Percentiles rank a stretch among this genome's conserved stretches.
phyloP scores from a whole-genome alignment of 345 rosid genomes.

The Stellera chamaejasme region DNA sequence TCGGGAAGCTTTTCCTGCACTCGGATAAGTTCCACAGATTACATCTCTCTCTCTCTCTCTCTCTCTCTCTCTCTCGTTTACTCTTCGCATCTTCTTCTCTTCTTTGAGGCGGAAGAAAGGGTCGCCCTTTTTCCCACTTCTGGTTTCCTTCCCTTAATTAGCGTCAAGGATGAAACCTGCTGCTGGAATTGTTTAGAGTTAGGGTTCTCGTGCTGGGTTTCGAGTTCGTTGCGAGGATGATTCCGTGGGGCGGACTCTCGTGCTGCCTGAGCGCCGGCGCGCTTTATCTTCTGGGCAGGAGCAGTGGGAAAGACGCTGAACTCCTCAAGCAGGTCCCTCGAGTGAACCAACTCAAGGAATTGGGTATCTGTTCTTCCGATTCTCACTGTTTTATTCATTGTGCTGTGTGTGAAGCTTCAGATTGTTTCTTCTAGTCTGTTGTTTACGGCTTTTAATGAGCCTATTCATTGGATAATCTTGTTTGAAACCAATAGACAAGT shows the following conservation, averaged over 20 bases:
- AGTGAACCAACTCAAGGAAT: conserved; percentile 74
- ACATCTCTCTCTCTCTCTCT: not conserved
- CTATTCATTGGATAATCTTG: not conserved
- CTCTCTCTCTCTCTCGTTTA: conserved; percentile 11
- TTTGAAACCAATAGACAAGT: not conserved
- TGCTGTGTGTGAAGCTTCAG: not conserved
- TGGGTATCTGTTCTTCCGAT: conserved; percentile 35
- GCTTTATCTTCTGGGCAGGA: conserved; percentile 80
- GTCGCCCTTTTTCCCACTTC: not conserved
- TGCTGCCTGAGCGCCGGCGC: conserved; percentile 94
- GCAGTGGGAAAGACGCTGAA: conserved; percentile 94
- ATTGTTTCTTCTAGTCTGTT: not conserved
- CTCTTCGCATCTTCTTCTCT: conserved; percentile 28
- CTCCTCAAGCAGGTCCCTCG: conserved; percentile 64
- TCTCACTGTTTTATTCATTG: not conserved
- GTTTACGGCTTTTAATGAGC: not conserved
- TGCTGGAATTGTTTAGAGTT: not conserved
- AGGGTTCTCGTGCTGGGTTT: conserved; percentile 6
- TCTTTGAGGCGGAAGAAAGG: not conserved
- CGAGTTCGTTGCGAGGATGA: conserved; percentile 23
- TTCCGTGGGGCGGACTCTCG: conserved; percentile 85
- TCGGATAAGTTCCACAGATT: not conserved
- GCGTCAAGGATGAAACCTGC: not conserved
- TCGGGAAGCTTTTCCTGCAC: no score
- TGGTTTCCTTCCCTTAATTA: not conserved